Evolutionary conservation across 176 grass and related monocot genomes (phyloP).

Genomic region (Cenchrus purpureus): DNA sequence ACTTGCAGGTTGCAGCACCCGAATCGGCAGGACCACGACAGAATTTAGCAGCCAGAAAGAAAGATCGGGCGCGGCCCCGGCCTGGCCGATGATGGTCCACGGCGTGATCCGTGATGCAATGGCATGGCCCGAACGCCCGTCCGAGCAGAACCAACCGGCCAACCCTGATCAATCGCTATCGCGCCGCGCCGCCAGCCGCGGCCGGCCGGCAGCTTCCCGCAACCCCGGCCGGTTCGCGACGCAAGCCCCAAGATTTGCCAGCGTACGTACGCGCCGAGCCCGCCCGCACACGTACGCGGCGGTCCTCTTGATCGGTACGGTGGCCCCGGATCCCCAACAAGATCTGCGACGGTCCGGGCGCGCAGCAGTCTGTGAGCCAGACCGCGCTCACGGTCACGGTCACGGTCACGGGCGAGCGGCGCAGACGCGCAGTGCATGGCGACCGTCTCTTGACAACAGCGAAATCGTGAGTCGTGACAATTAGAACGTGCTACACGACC

Average conservation of each 20-base stretch:
- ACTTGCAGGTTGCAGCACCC: not conserved
- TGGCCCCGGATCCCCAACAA: not conserved
- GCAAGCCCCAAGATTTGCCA: conserved; percentile 15
- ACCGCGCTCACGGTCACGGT: conserved; percentile 28
- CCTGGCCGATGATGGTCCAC: conserved; percentile 24
- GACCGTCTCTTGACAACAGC: too few relatives aligned
- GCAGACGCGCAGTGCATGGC: too few relatives aligned
- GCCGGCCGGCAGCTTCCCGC: not conserved
- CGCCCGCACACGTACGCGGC: not conserved
- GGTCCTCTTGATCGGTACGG: not conserved
- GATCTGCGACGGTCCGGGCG: conserved; percentile 22
- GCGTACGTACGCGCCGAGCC: not conserved
- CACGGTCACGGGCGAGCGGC: too few relatives aligned
- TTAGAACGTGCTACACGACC: too few relatives aligned
- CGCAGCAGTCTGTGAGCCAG: not conserved
- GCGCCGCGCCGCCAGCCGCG: not conserved
- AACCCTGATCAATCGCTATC: not conserved
- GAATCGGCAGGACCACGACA: conserved; percentile 9
- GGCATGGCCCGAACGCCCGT: not conserved
- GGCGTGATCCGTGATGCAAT: conserved; percentile 27
- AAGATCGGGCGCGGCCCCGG: not conserved
- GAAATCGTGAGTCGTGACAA: too few relatives aligned
- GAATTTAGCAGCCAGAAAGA: not conserved
- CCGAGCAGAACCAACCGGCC: not conserved
- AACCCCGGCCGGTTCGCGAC: not conserved